Base-by-base conservation (phyloP, 441 rosid species). In the Erysimum cheiri region DNA sequence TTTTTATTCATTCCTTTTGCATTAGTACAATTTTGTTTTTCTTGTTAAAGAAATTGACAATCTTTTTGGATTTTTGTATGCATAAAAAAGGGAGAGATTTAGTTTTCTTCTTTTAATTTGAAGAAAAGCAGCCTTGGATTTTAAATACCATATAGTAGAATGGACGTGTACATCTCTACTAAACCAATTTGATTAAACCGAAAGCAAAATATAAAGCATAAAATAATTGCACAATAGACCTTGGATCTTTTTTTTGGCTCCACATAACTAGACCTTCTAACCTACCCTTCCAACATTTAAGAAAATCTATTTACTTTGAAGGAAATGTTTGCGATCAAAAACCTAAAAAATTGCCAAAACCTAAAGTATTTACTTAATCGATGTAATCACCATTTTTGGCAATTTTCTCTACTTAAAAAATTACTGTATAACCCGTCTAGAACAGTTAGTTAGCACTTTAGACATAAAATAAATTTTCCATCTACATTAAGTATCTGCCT, bases 1-100 rank as follows among this genome's bases (percentile, higher is more conserved):
- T 70, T 82, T 80, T 76, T 75, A 33, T 60, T 71, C 72, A 70
- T 76, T 65, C 83, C 57, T 43, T 78, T 70, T 68, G 81, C 47
- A 81, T 67, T 71, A 58, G 54, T 49, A 71, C 44, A 14, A 13
- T 32, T 53, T 71, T 71, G 33, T 37, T 71, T 65, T 65, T 50
- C 61, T 66, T 52, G 71, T 64, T 71, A 35, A 19, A 29, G 10
- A 77, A 66, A 63, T 55, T 60, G 78, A 62, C 60, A 68, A 61
- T 62, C 29, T 36, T 53, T 60, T 68, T 69, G 74, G 65, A 62
- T 47, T 68, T 69, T 68, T 36, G 37, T 52, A 24, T 67, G 33
- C 62, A 49, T 48, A 49, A 49, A 40, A 57, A 73, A 1, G 24
- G 24, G 31, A 48, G 33, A 39, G 24, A n/a, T 37, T 29, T n/a